A percentile compares a stretch with the other conserved stretches of the same genome.
Conservation (phyloP, 257 asterid species). For the Eustoma russellianum region DNA sequence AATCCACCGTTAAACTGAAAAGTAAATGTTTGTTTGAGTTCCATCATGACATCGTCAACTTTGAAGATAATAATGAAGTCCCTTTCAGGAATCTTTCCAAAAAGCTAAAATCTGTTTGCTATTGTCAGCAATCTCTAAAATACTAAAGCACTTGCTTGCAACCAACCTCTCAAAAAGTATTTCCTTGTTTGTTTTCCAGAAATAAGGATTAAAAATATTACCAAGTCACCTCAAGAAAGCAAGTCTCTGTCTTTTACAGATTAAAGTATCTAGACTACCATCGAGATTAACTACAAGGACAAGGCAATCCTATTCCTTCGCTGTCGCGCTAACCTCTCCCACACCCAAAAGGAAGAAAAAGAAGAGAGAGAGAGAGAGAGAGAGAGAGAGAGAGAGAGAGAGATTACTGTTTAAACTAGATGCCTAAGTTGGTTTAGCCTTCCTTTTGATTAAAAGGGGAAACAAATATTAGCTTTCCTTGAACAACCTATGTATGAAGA, state of each 20-base stretch:
- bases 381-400: too few species aligned
- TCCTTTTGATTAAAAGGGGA: too few species aligned
- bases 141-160: constrained; percentile 6
- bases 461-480: too few species aligned
- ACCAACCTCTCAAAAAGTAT: constrained; percentile 7
- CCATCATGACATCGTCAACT: constrained; percentile 6
- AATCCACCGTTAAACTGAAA: neutral
- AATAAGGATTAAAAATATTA: constrained; percentile 10
- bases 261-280: neutral
- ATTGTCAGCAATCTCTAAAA: constrained; percentile 6
- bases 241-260: constrained; percentile 1
- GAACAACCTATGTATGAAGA: too few species aligned
- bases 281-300: too few species aligned
- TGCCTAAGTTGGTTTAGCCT: too few species aligned
- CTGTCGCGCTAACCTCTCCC: too few species aligned
- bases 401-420: too few species aligned
- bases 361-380: too few species aligned
- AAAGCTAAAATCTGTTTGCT: constrained; percentile 1
- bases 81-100: constrained; percentile 3
- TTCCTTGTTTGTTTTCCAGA: constrained; percentile 6
- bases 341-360: too few species aligned
- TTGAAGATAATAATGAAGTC: neutral
- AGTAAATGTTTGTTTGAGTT: constrained; percentile 5
- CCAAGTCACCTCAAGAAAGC: constrained; percentile 3
- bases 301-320: too few species aligned